Conservation (phyloP, 768 basidiomycete genomes). For the Naganishia friedmannii region DNA sequence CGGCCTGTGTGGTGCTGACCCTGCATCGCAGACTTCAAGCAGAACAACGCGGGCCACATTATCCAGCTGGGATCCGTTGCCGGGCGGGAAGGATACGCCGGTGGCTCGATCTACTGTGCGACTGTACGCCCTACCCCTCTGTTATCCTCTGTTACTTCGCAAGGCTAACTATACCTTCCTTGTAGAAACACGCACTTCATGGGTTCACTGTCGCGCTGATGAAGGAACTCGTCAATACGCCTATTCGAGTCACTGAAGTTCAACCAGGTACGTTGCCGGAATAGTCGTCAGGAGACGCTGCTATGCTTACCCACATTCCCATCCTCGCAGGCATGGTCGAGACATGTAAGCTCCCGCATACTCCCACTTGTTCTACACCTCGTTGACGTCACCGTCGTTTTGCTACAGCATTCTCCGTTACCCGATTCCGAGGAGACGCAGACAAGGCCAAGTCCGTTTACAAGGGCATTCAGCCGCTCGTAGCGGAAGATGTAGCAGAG, state of each 20-base stretch:
- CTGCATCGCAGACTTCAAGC: constrained; percentile 65
- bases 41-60: constrained; percentile 72
- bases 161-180: neutral
- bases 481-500: constrained; percentile 80
- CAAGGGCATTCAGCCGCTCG: constrained; percentile 69
- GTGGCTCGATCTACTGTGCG: constrained; percentile 88
- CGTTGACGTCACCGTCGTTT: neutral
- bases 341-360: constrained; percentile 1
- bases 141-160: neutral
- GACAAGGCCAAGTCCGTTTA: constrained; percentile 83
- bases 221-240: constrained; percentile 85
- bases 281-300: neutral
- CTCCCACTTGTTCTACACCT: neutral
- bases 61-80: constrained; percentile 96
- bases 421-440: constrained; percentile 83
- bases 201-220: constrained; percentile 80
- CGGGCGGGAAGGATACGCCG: constrained; percentile 79
- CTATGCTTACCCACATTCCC: neutral
- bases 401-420: constrained; percentile 69
- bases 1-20: neutral
- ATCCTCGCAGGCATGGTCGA: constrained; percentile 9
- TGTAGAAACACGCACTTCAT: constrained; percentile 58
- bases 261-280: constrained; percentile 64
- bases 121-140: constrained; percentile 24
- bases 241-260: constrained; percentile 89